A percentile compares a stretch with the other conserved stretches of the same genome.
These are phyloP conservation scores for Hymenotorrendiella dingleyae DNA, from an alignment of 2,329 filamentous ascomycete genomes.

Conservation along the genomic window DNA sequence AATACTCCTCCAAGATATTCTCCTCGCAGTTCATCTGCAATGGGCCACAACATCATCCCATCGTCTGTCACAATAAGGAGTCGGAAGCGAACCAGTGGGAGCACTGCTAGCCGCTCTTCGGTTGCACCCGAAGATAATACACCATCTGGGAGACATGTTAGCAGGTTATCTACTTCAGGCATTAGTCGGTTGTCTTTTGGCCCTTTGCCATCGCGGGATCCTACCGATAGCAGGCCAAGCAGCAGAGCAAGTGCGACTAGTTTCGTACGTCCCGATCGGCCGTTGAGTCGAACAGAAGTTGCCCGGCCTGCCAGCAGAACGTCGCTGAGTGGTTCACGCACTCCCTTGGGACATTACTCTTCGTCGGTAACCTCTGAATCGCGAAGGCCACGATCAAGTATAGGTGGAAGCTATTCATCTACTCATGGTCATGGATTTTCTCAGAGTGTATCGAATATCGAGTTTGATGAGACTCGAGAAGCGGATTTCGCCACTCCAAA, in stretches of 20 bases:
- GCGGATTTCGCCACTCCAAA: slow-evolving; percentile 37
- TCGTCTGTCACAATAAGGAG: slow-evolving; percentile 60
- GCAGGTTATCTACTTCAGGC: slow-evolving; percentile 55
- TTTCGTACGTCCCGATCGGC: slow-evolving; percentile 27
- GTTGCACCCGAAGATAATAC: slow-evolving; percentile 27
- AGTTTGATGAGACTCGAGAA: slow-evolving; percentile 25
- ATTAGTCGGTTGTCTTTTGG: slow-evolving; percentile 60
- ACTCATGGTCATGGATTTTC: slow-evolving; percentile 30
- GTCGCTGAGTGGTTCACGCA: slow-evolving; percentile 29
- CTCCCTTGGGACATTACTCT: slow-evolving; percentile 31
- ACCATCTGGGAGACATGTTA: slow-evolving; percentile 43
- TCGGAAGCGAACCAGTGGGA: slow-evolving; percentile 60
- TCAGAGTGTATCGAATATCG: slow-evolving; percentile 30
- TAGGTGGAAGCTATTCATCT: slow-evolving; percentile 27
- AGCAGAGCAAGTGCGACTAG: slow-evolving; percentile 26
- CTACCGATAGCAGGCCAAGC: slow-evolving; percentile 23
- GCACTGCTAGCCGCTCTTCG: slow-evolving; percentile 29
- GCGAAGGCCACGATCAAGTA: slow-evolving; percentile 27
- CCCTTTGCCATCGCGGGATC: slow-evolving; percentile 44
- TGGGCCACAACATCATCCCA: slow-evolving; percentile 41
- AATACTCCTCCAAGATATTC: slow-evolving; percentile 74
- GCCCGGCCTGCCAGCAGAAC: slow-evolving; percentile 28
- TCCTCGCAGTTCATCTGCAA: slow-evolving; percentile 49
- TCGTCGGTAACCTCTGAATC: slow-evolving; percentile 27
- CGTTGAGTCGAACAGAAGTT: slow-evolving; percentile 26